Base-by-base conservation (phyloP, 2,329 filamentous ascomycete species). In the Annulohypoxylon truncatum region DNA sequence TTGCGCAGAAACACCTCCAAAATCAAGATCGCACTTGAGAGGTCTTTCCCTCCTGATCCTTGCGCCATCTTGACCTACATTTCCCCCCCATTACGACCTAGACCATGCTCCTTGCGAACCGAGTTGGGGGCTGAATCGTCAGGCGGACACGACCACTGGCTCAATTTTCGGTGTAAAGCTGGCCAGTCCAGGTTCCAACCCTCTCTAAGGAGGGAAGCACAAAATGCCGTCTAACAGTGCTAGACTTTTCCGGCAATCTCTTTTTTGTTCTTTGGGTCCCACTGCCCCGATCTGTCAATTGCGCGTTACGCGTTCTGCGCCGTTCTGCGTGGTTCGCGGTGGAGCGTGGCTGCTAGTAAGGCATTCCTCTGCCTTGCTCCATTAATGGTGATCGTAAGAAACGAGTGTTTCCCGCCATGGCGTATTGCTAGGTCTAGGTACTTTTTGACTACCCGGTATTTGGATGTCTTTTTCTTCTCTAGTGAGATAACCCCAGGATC, bases 101-200 rank as follows among this genome's bases (percentile, higher is more conserved):
- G 35, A 46, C 48, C 31, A 20, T 20, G 9, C 24, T 50, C 53
- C 29, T 59, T 38, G 68, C 66, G 59, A 62, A 68, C 51, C 61
- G 35, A 61, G 64, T 61, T 70, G 63, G 64, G 61, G 61, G 64
- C 61, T 28, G 48, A 54, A 63, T 35, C 24, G 50, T 61, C 24
- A 72, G 62, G 66, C 62, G 62, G 44, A 54, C 56, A 60, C 22
- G 26, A 46, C 52, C 8, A 52, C 53, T 59, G 40, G 42, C 33
- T 46, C 42, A 28, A 63, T 72, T 74, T 74, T 75, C 73, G 73
- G 73, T 75, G 73, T 69, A 61, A 64, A 66, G 35, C 67, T 70
- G 57, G 64, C 67, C 52, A n/a, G 38, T 65, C 66, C 58, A 66
- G 66, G 53, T 65, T 56, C 62, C 63, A 66, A 54, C 40, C 55